phyloP scores from a whole-genome alignment of 116 monocot species.

The Zostera marina region DNA sequence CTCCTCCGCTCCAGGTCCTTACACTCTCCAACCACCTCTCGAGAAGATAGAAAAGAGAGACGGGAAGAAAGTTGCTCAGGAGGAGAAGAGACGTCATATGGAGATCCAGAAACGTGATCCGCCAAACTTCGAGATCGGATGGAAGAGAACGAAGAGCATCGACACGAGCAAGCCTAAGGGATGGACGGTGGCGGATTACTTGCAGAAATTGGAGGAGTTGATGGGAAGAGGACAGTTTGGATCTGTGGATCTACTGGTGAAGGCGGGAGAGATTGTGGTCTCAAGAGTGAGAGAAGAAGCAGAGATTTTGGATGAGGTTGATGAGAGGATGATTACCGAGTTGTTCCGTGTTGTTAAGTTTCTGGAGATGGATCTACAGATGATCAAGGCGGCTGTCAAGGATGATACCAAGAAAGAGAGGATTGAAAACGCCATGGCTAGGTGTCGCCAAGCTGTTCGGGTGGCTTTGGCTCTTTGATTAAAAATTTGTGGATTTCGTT shows the following conservation, averaged over 20 bases:
- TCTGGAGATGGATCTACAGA: slow-evolving; percentile 84
- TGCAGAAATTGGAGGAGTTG: slow-evolving; percentile 63
- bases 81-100: slow-evolving; percentile 12
- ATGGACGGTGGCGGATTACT: slow-evolving; percentile 54
- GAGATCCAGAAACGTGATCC: slow-evolving; percentile 30
- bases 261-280: slow-evolving; percentile 51
- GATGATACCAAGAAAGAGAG: slow-evolving; percentile 57
- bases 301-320: slow-evolving; percentile 57
- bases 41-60: slow-evolving; percentile 18
- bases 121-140: slow-evolving; percentile 74
- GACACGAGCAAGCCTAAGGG: slow-evolving; percentile 52
- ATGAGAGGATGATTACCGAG: slow-evolving; percentile 64
- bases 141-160: slow-evolving; percentile 16
- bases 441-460: slow-evolving; percentile 58
- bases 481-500: too few relatives aligned
- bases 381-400: slow-evolving; percentile 72
- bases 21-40: slow-evolving; percentile 7
- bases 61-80: slow-evolving; percentile 15
- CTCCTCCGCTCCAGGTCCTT: slow-evolving; percentile 5
- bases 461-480: background rate
- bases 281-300: slow-evolving; percentile 70
- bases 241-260: slow-evolving; percentile 53
- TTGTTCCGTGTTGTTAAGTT: slow-evolving; percentile 52
- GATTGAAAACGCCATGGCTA: slow-evolving; percentile 41
- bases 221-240: slow-evolving; percentile 50